Percentiles rank a stretch among this genome's conserved stretches.
Conservation (phyloP, 2,329 filamentous ascomycete species). For the Malbranchea zuffiana region DNA sequence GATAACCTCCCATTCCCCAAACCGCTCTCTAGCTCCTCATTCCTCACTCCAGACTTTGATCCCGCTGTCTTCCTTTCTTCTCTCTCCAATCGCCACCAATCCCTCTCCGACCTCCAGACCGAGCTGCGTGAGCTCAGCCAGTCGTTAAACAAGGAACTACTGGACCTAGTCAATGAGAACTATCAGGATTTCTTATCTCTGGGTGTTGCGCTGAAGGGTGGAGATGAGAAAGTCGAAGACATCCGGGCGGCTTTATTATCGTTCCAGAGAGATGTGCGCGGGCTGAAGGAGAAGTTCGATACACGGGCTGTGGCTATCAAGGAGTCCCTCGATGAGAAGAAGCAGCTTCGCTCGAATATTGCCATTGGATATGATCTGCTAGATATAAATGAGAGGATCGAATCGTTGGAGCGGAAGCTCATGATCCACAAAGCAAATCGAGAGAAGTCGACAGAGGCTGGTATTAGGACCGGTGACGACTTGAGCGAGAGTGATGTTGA, state of each 20-base stretch:
- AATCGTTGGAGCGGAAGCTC: conserved; percentile 55
- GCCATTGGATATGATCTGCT: conserved; percentile 45
- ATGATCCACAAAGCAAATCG: conserved; percentile 43
- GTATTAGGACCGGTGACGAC: conserved; percentile 22
- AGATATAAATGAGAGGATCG: conserved; percentile 37
- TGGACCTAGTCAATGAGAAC: conserved; percentile 91
- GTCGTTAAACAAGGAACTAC: conserved; percentile 69
- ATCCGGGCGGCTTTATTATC: conserved; percentile 77
- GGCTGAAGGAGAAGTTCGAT: conserved; percentile 56
- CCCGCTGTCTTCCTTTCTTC: conserved; percentile 73
- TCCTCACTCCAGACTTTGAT: conserved; percentile 66
- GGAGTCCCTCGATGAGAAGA: conserved; percentile 54
- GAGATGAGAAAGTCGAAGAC: conserved; percentile 84
- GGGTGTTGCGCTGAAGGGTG: conserved; percentile 69
- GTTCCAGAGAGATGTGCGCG: conserved; percentile 71
- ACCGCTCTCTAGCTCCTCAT: conserved; percentile 71
- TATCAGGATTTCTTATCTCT: conserved; percentile 84
- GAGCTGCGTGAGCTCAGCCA: conserved; percentile 75
- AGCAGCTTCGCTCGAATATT: conserved; percentile 51
- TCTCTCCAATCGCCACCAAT: conserved; percentile 80
- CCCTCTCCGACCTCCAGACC: conserved; percentile 79
- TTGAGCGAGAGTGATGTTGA: conserved; percentile 23
- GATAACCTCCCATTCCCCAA: conserved; percentile 73
- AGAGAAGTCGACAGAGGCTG: conserved; percentile 19
- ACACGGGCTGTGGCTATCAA: conserved; percentile 54